Percentiles rank a stretch among this genome's conserved stretches.
Conservation (phyloP, 1,284 basidiomycete species). For the Boletellus deceptivus region DNA sequence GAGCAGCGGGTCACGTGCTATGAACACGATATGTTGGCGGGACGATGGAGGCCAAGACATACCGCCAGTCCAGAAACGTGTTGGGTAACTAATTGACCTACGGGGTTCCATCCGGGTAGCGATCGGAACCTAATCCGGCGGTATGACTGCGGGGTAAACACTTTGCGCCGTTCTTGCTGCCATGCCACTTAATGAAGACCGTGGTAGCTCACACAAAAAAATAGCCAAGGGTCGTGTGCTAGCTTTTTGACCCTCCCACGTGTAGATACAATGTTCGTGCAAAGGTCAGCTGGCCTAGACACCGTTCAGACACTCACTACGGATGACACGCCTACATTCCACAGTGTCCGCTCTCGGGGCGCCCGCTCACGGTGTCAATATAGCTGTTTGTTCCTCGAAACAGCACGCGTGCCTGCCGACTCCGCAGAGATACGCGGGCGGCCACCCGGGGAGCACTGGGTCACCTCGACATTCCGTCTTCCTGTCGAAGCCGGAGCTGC, state of each 20-base stretch:
- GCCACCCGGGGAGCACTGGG: conserved; percentile 3
- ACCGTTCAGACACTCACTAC: too few relatives aligned
- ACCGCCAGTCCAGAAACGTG: not conserved
- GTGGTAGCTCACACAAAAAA: not conserved
- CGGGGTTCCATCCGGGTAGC: conserved; percentile 4
- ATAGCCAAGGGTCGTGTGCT: not conserved
- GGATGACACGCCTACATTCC: not conserved
- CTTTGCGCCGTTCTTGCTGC: conserved; percentile 21
- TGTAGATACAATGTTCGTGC: not conserved
- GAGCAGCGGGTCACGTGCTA: not conserved
- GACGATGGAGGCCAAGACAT: conserved; percentile 1
- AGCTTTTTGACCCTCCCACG: not conserved
- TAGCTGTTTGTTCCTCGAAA: not conserved
- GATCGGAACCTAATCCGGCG: conserved; percentile 4
- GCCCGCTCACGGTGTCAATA: not conserved
- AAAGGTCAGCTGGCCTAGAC: not conserved
- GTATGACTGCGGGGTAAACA: conserved; percentile 27
- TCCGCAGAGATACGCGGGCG: not conserved
- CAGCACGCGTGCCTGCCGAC: conserved; percentile 1
- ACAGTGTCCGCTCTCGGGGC: not conserved
- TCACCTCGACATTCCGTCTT: not conserved
- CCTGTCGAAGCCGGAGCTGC: not conserved
- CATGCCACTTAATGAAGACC: not conserved
- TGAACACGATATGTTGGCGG: conserved; percentile 8
- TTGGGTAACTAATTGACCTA: conserved; percentile 4